Percentiles rank a stretch among this genome's conserved stretches.
phyloP scores from a whole-genome alignment of 768 basidiomycete genomes.

The Leccinellum albellum region DNA sequence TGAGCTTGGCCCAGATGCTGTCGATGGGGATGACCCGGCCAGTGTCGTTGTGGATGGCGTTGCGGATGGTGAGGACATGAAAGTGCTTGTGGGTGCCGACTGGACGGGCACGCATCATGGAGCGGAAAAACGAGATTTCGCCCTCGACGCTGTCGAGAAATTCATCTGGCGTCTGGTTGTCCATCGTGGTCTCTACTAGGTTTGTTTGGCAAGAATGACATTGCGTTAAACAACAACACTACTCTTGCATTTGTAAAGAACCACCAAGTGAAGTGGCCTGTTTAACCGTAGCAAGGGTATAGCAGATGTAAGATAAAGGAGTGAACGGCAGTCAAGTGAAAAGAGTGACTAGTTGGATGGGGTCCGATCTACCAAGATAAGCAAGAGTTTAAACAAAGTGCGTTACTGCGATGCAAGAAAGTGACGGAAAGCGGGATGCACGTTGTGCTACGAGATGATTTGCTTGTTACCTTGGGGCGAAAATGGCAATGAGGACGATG shows the following conservation, averaged over 20 bases:
- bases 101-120: slow-evolving; percentile 76
- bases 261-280: slow-evolving; percentile 8
- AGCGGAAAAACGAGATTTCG: slow-evolving; percentile 82
- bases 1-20: slow-evolving; percentile 73
- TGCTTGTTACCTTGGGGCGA: slow-evolving; percentile 38
- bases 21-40: slow-evolving; percentile 55
- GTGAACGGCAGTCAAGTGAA: no score
- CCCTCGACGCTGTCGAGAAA: slow-evolving; percentile 75
- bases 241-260: slow-evolving; percentile 19
- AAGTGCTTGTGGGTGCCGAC: slow-evolving; percentile 83
- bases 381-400: slow-evolving; percentile 11
- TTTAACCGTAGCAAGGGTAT: slow-evolving; percentile 21
- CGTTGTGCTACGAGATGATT: slow-evolving; percentile 8
- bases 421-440: slow-evolving; percentile 8
- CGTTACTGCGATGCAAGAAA: slow-evolving; percentile 25
- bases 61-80: slow-evolving; percentile 72
- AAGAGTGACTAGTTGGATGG: slow-evolving; percentile 10
- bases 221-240: slow-evolving; percentile 21
- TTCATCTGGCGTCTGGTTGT: slow-evolving; percentile 28
- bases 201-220: slow-evolving; percentile 20
- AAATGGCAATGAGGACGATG: slow-evolving; percentile 68
- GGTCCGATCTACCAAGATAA: slow-evolving; percentile 13
- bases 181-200: slow-evolving; percentile 16
- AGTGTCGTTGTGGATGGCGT: slow-evolving; percentile 68
- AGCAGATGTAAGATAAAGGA: slow-evolving; percentile 28